Percentiles rank a stretch among this genome's conserved stretches.
Conservation (phyloP, 2,329 filamentous ascomycete species). For the Neodidymelliopsis sp. region DNA sequence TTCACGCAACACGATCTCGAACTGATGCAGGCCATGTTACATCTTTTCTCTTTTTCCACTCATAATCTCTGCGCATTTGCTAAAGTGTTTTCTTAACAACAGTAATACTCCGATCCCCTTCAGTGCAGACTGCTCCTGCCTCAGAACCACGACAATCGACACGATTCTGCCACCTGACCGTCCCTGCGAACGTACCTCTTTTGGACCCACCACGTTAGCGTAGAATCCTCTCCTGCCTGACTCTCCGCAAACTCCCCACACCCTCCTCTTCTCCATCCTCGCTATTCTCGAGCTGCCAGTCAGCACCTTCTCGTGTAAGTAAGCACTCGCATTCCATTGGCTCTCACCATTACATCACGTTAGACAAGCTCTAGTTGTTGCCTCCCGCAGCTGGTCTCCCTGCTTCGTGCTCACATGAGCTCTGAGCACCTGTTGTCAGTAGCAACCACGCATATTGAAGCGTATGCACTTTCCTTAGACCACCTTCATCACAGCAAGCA, state of each 20-base stretch:
- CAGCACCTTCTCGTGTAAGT: conserved; percentile 3
- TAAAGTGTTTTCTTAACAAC: conserved; percentile 28
- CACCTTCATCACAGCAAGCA: too few relatives aligned
- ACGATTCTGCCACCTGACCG: conserved; percentile 23
- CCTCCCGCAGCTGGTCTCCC: background rate
- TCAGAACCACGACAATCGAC: conserved; percentile 23
- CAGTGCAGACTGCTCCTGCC: conserved; percentile 29
- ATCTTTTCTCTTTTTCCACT: background rate
- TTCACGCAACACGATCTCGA: background rate
- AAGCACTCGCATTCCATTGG: background rate
- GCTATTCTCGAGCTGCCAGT: conserved; percentile 3
- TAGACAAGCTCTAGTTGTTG: background rate
- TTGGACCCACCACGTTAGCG: conserved; percentile 9
- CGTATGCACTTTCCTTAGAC: too few relatives aligned
- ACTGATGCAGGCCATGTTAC: background rate
- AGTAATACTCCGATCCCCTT: conserved; percentile 40
- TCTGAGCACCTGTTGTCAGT: background rate
- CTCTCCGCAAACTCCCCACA: conserved; percentile 5
- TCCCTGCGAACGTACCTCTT: conserved; percentile 21
- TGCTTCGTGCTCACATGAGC: background rate
- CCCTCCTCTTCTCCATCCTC: background rate
- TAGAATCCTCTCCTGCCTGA: conserved; percentile 16
- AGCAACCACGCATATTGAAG: too few relatives aligned
- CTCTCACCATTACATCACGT: background rate
- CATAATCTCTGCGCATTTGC: conserved; percentile 13